Base-by-base conservation (phyloP, 768 basidiomycete genomes). In the Suillus cothurnatus region DNA sequence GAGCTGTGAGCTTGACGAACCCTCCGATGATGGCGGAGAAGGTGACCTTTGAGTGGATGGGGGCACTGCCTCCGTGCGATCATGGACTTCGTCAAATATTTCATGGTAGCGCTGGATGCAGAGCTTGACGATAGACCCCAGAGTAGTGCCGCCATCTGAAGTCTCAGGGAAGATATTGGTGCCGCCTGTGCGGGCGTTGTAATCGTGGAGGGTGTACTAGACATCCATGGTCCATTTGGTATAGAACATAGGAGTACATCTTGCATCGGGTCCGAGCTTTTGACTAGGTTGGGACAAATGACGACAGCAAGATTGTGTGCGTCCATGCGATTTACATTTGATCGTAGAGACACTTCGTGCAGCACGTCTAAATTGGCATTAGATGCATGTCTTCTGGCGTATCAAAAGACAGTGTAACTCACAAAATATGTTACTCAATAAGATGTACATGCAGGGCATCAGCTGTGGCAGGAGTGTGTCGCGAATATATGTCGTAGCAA, bases 21-120 rank as follows among this genome's bases (percentile, higher is more conserved):
- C 65, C 11, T 66, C 70, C 28, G 63, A 70, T 31, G 73, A 73
- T 26, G 61, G 71, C n/a, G 71, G 74, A 8, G 77, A 72, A 38
- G 76, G 74, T 7, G 73, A 75, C 26, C 70, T 61, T 32, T 28
- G 64, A 50, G 63, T 63, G 3, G 60, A 43, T 17, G 76, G 78
- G 2, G 78, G 77, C 17, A 85, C 67, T 4, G 87, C 87, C 68
- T 93, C 92, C 65, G 82, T 83, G 19, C 87, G 84, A 76, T 94
- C 93, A 64, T 75, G 78, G n/a, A 90, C 76, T 69, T 94, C 93
- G 72, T 94, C 93, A 69, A 95, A 95, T 36, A 94, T 80, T 73
- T 95, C 93, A 73, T 89, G 94, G 73, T 94, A 95, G 50, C 86
- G 86, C 70, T 90, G 84, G 60, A 94, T 93, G 74, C 91, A 94